phyloP scores from a whole-genome alignment of 2,329 filamentous ascomycete species.

The Ophiostoma perfectum region DNA sequence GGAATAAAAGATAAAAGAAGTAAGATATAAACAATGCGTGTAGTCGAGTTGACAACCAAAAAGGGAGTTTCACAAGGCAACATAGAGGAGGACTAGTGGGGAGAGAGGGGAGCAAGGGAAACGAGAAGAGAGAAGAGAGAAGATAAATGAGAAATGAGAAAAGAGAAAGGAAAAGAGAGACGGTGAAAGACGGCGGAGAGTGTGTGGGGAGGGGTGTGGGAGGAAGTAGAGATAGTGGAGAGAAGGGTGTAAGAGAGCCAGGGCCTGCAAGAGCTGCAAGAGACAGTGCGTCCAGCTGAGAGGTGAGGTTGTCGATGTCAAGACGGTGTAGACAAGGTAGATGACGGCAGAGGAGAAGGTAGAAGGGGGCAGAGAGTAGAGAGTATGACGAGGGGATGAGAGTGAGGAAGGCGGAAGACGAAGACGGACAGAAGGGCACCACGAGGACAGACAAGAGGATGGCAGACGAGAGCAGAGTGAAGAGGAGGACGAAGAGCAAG shows the following conservation, averaged over 20 bases:
- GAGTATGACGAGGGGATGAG: too few relatives aligned
- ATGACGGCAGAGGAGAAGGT: not conserved
- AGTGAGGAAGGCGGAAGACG: too few relatives aligned
- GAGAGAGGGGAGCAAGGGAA: not conserved
- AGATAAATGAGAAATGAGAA: too few relatives aligned
- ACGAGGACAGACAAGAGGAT: too few relatives aligned
- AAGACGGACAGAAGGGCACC: not conserved
- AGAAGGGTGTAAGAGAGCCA: not conserved
- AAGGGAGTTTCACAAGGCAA: not conserved
- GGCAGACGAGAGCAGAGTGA: too few relatives aligned
- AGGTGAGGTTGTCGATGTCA: too few relatives aligned
- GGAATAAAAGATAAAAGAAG: not conserved
- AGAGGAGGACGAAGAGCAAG: too few relatives aligned
- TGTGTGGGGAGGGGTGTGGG: slow-evolving; percentile 11
- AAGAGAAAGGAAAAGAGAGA: not conserved
- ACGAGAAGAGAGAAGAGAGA: not conserved
- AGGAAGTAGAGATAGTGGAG: not conserved
- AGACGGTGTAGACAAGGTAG: not conserved
- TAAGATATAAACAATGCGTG: not conserved
- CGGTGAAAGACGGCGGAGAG: slow-evolving; percentile 11
- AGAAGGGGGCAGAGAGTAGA: too few relatives aligned
- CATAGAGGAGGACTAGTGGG: not conserved
- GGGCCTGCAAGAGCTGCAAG: not conserved
- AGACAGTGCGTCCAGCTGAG: too few relatives aligned
- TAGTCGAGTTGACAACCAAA: not conserved